Conservation (phyloP, 2,329 filamentous ascomycete genomes). For the Monilinia fructigena region DNA sequence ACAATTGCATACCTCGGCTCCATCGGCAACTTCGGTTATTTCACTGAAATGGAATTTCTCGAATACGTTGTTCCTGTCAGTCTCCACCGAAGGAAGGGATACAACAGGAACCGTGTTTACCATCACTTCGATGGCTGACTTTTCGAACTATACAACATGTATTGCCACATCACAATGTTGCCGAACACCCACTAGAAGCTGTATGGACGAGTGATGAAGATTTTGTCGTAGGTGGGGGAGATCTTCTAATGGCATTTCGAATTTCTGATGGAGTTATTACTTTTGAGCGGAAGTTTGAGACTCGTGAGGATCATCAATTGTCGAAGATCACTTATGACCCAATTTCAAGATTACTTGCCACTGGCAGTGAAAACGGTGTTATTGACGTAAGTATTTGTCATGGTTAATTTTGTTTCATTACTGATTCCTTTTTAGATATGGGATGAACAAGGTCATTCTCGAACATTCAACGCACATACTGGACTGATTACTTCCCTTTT, state of each 20-base stretch:
- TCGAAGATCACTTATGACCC: conserved; percentile 57
- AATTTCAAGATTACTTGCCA: conserved; percentile 54
- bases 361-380: conserved; percentile 58
- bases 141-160: conserved; percentile 45
- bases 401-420: background rate
- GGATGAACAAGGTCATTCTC: conserved; percentile 49
- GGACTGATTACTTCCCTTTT: conserved; percentile 57
- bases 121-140: conserved; percentile 44
- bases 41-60: conserved; percentile 61
- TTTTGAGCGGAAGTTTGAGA: conserved; percentile 51
- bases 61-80: conserved; percentile 54
- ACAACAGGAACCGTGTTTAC: conserved; percentile 53
- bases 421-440: conserved; percentile 43
- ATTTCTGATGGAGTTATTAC: conserved; percentile 50
- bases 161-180: conserved; percentile 52
- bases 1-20: conserved; percentile 53
- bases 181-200: conserved; percentile 54
- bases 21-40: conserved; percentile 59
- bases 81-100: conserved; percentile 55
- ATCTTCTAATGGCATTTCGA: conserved; percentile 50
- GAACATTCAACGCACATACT: conserved; percentile 58
- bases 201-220: conserved; percentile 59
- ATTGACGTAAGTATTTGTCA: conserved; percentile 53
- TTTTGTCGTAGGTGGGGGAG: conserved; percentile 59
- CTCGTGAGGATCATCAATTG: conserved; percentile 53